Conservation (phyloP, 2,329 filamentous ascomycete genomes). For the Colletotrichum liaoningense region DNA sequence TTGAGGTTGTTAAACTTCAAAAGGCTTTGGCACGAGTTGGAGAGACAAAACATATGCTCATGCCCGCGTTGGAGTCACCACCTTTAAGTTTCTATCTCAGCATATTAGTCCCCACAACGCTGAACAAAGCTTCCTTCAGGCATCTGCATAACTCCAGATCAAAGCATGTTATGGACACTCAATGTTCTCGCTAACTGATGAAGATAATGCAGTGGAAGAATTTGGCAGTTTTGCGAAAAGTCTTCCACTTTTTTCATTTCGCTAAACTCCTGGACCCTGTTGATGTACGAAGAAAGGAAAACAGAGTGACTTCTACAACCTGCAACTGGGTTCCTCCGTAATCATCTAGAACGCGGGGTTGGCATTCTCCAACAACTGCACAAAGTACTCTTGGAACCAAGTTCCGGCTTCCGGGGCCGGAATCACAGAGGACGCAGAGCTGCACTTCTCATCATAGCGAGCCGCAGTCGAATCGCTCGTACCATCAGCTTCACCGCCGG, state of each 20-base stretch:
- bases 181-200: neutral
- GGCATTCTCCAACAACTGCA: constrained; percentile 65
- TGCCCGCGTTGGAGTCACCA: neutral
- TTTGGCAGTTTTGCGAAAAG: too few relatives aligned
- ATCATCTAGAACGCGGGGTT: constrained; percentile 60
- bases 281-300: constrained; percentile 4
- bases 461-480: constrained; percentile 49
- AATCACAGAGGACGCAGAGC: constrained; percentile 63
- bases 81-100: too few relatives aligned
- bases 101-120: too few relatives aligned
- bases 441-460: constrained; percentile 62
- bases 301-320: neutral
- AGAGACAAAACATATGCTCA: neutral
- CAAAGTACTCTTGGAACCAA: constrained; percentile 75
- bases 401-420: constrained; percentile 77
- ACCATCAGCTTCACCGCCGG: constrained; percentile 54
- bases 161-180: neutral
- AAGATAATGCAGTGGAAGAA: neutral
- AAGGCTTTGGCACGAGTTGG: neutral
- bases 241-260: neutral
- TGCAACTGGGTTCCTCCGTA: neutral
- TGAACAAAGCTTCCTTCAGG: neutral
- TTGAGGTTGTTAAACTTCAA: neutral
- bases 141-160: neutral
- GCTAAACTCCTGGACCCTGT: neutral